Evolutionary conservation across 257 asterid species (phyloP), one percentile per base, ranked within the genome.

Genomic region (Solanum corneliomulleri): DNA sequence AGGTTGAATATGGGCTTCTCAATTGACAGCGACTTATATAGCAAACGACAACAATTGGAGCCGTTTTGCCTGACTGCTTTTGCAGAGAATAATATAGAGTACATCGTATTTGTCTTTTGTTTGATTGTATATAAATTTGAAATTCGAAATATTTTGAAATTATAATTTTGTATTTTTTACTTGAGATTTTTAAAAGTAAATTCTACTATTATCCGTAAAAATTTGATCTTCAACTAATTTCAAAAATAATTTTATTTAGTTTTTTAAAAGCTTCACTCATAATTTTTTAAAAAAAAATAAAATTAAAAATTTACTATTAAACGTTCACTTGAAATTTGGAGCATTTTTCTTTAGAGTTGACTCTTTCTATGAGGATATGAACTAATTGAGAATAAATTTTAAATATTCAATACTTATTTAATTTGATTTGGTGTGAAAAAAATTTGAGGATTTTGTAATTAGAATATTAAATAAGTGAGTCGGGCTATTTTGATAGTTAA

Each of bases 1-100:
- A 85, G 71, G 21, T 33, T 20, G 2, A 3, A 88, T 66, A 88
- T 88, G 72, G 75, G 88, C 88, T 92, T 47, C 68, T 89, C 82
- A 92, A 92, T 82, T 45, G 64, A 85, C 82, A 86, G 39, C 69
- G 77, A 85, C n/a, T 18, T 47, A 27, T 18, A 7, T 3, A 27
- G 18, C 20, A 45, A 89, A 89, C 84, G 89, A 83, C 78, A 86
- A 80, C 13, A 56, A 20, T 23, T 33, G 25, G 52, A 66, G 77
- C 39, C 82, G 86, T 87, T 49, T 84, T 14, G 27, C 12, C 64
- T 2, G 74, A 68, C 78, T 25, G 60, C n/a, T 64, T 47, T 16
- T 9, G 42, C 16, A 47, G 44, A 47, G 20, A 39, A 80, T 80
- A 80, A 27, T 5, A 20, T 4, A 8, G 25, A 15, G 75, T 68